A percentile compares a stretch with the other conserved stretches of the same genome.
phyloP scores from a whole-genome alignment of 257 asterid genomes.

The Jasminum sambac region DNA sequence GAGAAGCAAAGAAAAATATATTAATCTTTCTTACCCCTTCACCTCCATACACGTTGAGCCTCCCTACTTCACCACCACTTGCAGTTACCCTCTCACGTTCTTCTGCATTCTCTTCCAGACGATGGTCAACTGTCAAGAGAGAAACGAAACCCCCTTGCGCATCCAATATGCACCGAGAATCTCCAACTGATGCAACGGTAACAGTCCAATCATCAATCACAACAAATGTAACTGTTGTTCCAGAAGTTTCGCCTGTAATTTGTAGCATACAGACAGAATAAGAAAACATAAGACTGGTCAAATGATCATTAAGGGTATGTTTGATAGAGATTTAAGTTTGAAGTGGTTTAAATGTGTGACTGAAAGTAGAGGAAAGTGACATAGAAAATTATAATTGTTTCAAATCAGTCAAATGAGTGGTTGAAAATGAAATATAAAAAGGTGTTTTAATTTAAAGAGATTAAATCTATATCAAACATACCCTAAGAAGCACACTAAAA shows the following conservation, averaged over 20 bases:
- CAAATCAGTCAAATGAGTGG: too few species aligned
- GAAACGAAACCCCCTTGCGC: slow-evolving; percentile 90
- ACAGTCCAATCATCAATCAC: slow-evolving; percentile 98
- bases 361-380: too few species aligned
- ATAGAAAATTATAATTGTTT: too few species aligned
- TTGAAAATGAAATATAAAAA: too few species aligned
- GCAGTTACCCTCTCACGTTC: slow-evolving; percentile 96
- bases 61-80: slow-evolving; percentile 95
- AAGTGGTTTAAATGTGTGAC: too few species aligned
- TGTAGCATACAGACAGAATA: slow-evolving; percentile 22
- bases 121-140: slow-evolving; percentile 91
- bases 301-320: neutral
- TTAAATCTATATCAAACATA: too few species aligned
- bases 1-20: slow-evolving; percentile 12
- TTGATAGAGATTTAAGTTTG: too few species aligned
- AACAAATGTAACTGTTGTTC: slow-evolving; percentile 93
- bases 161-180: slow-evolving; percentile 95
- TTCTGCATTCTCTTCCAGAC: slow-evolving; percentile 90
- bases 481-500: neutral
- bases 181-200: slow-evolving; percentile 99
- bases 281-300: slow-evolving; percentile 22
- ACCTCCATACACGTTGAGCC: slow-evolving; percentile 90
- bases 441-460: too few species aligned
- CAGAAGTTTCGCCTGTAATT: slow-evolving; percentile 90
- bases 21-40: slow-evolving; percentile 55